A percentile compares a stretch with the other conserved stretches of the same genome.
Evolutionary conservation across 2,329 filamentous ascomycete genomes (phyloP).

Genomic region (Passalora sequoiae): DNA sequence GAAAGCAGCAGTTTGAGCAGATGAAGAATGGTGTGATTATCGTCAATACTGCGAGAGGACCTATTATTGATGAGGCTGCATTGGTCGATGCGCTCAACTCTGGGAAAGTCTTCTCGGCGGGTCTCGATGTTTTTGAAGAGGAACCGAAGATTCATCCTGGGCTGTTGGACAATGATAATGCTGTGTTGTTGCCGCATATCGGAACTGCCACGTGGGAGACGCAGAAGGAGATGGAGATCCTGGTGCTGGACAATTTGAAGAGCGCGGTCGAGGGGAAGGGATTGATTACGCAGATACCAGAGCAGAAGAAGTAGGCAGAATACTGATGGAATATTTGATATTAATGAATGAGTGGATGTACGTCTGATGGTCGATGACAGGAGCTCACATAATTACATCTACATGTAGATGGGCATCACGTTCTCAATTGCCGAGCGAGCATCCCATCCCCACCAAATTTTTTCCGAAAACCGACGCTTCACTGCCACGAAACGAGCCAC

Average conservation of each 20-base stretch:
- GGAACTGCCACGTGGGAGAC: conserved; percentile 58
- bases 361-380: not conserved
- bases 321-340: not conserved
- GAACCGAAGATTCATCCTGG: conserved; percentile 53
- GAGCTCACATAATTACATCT: too few species aligned
- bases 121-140: conserved; percentile 55
- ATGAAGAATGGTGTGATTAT: conserved; percentile 55
- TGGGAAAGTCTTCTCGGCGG: conserved; percentile 51
- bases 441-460: too few species aligned
- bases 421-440: not conserved
- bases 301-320: conserved; percentile 46
- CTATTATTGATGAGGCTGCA: conserved; percentile 53
- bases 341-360: not conserved
- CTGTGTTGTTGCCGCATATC: conserved; percentile 55
- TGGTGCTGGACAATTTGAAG: conserved; percentile 55
- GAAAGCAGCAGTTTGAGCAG: conserved; percentile 45
- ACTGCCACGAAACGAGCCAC: not conserved
- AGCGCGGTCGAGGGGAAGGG: conserved; percentile 52
- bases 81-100: conserved; percentile 50
- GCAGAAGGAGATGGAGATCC: conserved; percentile 57
- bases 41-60: conserved; percentile 55
- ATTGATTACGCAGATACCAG: conserved; percentile 56
- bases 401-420: too few species aligned
- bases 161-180: conserved; percentile 45
- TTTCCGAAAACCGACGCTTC: not conserved